These are phyloP conservation scores for Giardia muris DNA, from an alignment of 208 protist genomes.

Conservation along the genomic window DNA sequence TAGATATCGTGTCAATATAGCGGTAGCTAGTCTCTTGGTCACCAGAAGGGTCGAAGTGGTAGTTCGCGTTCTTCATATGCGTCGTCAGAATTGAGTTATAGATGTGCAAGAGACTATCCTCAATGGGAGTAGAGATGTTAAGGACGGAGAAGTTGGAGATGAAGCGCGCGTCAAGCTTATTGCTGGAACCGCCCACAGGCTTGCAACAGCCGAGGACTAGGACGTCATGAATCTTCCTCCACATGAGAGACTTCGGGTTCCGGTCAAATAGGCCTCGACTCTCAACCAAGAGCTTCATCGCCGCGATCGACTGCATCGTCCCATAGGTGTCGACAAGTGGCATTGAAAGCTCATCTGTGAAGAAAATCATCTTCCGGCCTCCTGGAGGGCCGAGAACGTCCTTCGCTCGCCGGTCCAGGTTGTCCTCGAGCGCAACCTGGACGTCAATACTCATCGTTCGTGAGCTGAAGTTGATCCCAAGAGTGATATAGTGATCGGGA, in stretches of 20 bases:
- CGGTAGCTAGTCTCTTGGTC: slow-evolving; percentile 34
- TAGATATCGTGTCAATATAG: slow-evolving; percentile 29
- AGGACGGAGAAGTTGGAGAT: slow-evolving; percentile 83
- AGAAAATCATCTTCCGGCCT: slow-evolving; percentile 80
- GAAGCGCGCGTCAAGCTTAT: slow-evolving; percentile 83
- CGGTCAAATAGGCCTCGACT: slow-evolving; percentile 80
- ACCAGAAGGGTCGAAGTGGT: slow-evolving; percentile 41
- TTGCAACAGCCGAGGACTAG: slow-evolving; percentile 84
- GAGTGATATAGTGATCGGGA: slow-evolving; percentile 59
- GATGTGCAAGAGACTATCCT: slow-evolving; percentile 77
- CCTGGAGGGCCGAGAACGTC: slow-evolving; percentile 73
- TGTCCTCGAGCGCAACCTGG: slow-evolving; percentile 80
- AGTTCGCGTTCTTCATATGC: slow-evolving; percentile 59
- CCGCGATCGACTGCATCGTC: slow-evolving; percentile 91
- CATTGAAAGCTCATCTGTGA: slow-evolving; percentile 97
- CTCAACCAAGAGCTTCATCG: slow-evolving; percentile 87
- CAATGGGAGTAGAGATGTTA: slow-evolving; percentile 80
- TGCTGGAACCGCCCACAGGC: slow-evolving; percentile 78
- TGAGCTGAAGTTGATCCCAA: slow-evolving; percentile 84
- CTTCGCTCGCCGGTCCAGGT: slow-evolving; percentile 80
- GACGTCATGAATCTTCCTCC: slow-evolving; percentile 77
- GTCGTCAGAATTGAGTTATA: slow-evolving; percentile 73
- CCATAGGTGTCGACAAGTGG: slow-evolving; percentile 81
- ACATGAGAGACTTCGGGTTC: slow-evolving; percentile 64
- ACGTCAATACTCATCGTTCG: slow-evolving; percentile 77